phyloP scores from a whole-genome alignment of 2,329 filamentous ascomycete species.

The Decorospora gaudefroyi region DNA sequence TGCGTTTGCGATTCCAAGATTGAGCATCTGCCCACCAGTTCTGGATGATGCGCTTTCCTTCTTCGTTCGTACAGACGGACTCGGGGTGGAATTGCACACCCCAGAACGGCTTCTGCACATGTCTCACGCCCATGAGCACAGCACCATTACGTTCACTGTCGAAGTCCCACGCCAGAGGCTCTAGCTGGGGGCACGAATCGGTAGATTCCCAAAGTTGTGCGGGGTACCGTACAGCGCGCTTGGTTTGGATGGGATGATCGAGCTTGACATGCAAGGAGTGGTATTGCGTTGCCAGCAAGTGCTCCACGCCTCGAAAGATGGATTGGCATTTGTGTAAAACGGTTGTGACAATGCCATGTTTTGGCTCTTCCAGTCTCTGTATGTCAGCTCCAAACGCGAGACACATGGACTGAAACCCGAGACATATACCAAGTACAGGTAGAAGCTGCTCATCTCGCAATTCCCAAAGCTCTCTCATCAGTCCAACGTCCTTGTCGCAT shows the following conservation, averaged over 20 bases:
- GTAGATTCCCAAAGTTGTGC: constrained; percentile 49
- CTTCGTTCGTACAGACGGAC: constrained; percentile 77
- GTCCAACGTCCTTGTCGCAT: constrained; percentile 74
- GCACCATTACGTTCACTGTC: constrained; percentile 54
- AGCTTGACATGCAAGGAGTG: constrained; percentile 64
- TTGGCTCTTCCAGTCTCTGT: constrained; percentile 67
- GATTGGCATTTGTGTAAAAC: constrained; percentile 65
- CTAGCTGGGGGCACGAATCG: constrained; percentile 42
- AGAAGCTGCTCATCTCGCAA: constrained; percentile 63
- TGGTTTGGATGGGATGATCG: constrained; percentile 36
- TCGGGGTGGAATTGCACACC: constrained; percentile 91
- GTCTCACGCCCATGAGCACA: constrained; percentile 78
- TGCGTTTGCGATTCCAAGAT: constrained; percentile 54
- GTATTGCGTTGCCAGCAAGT: constrained; percentile 75
- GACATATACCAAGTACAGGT: constrained; percentile 84
- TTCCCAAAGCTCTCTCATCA: constrained; percentile 77
- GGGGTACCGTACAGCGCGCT: constrained; percentile 45
- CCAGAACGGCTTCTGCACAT: constrained; percentile 74
- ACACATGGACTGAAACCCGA: constrained; percentile 84
- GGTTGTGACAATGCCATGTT: constrained; percentile 78
- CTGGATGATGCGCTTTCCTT: constrained; percentile 65
- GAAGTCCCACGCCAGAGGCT: constrained; percentile 57
- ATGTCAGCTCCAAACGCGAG: constrained; percentile 69
- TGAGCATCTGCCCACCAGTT: constrained; percentile 76
- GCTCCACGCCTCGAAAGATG: constrained; percentile 66